phyloP scores from a whole-genome alignment of 495 filamentous ascomycete genomes.

The Amphirosellinia nigrospora region DNA sequence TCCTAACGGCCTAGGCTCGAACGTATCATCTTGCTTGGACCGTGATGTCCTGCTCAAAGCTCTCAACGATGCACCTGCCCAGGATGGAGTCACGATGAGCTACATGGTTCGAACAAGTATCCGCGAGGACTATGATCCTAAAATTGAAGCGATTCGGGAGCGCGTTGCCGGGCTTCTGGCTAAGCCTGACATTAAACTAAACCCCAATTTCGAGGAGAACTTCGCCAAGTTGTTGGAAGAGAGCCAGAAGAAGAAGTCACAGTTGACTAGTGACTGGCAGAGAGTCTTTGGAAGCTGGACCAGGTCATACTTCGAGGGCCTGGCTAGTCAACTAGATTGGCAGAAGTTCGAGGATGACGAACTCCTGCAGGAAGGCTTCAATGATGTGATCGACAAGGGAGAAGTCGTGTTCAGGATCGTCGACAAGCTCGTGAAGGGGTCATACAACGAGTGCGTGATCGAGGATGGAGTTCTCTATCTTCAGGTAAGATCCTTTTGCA shows the following conservation, averaged over 20 bases:
- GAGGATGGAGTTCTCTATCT: slow-evolving; percentile 52
- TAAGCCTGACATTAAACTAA: slow-evolving; percentile 48
- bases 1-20: slow-evolving; percentile 49
- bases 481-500: slow-evolving; percentile 37
- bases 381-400: slow-evolving; percentile 47
- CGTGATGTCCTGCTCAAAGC: slow-evolving; percentile 46
- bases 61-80: slow-evolving; percentile 49
- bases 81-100: slow-evolving; percentile 42
- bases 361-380: slow-evolving; percentile 52
- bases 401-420: slow-evolving; percentile 53
- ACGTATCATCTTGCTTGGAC: slow-evolving; percentile 48
- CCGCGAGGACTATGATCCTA: slow-evolving; percentile 50
- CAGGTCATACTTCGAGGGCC: slow-evolving; percentile 48
- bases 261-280: slow-evolving; percentile 51
- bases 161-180: slow-evolving; percentile 48
- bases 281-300: slow-evolving; percentile 43
- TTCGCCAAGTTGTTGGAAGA: slow-evolving; percentile 53
- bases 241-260: slow-evolving; percentile 31
- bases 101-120: slow-evolving; percentile 53
- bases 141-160: slow-evolving; percentile 40
- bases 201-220: slow-evolving; percentile 53
- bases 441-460: slow-evolving; percentile 51
- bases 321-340: slow-evolving; percentile 39
- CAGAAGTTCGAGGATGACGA: slow-evolving; percentile 56
- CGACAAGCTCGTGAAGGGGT: slow-evolving; percentile 48